phyloP scores from a whole-genome alignment of 441 rosid genomes.

The Adansonia rubrostipa region DNA sequence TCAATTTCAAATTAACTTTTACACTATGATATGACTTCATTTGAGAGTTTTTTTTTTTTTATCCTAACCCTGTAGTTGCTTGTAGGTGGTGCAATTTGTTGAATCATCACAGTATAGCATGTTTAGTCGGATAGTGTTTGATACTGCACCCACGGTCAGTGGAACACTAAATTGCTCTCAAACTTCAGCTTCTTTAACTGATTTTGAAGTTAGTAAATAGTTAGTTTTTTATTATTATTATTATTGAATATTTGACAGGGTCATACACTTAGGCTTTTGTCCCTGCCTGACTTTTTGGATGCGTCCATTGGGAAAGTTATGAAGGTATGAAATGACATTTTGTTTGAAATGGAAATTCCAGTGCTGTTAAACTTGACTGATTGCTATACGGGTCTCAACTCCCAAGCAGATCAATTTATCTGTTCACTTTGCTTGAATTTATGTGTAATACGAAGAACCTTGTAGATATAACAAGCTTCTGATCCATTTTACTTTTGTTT shows the following conservation, averaged over 20 bases:
- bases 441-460: constrained; percentile 10
- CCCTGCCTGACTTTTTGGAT: constrained; percentile 80
- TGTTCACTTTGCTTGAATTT: neutral
- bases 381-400: neutral
- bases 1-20: constrained; percentile 16
- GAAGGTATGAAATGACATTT: constrained; percentile 52
- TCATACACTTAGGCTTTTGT: constrained; percentile 80
- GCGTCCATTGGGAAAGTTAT: constrained; percentile 77
- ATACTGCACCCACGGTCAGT: constrained; percentile 86
- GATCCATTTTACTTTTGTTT: constrained; percentile 17
- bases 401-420: neutral
- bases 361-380: neutral
- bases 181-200: constrained; percentile 2
- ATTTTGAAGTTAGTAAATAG: constrained; percentile 5
- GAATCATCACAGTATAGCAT: constrained; percentile 68
- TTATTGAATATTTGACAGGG: constrained; percentile 50
- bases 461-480: constrained; percentile 9
- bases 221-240: constrained; percentile 16
- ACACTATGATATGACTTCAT: neutral
- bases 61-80: constrained; percentile 23
- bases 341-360: constrained; percentile 15
- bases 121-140: constrained; percentile 78
- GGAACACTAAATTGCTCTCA: neutral
- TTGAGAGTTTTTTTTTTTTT: constrained; percentile 1
- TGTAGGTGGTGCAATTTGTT: constrained; percentile 76